A percentile compares a stretch with the other conserved stretches of the same genome.
These are phyloP conservation scores for Wickerhamomyces strasburgensis DNA, from an alignment of 805 yeast species.

Conservation along the genomic window DNA sequence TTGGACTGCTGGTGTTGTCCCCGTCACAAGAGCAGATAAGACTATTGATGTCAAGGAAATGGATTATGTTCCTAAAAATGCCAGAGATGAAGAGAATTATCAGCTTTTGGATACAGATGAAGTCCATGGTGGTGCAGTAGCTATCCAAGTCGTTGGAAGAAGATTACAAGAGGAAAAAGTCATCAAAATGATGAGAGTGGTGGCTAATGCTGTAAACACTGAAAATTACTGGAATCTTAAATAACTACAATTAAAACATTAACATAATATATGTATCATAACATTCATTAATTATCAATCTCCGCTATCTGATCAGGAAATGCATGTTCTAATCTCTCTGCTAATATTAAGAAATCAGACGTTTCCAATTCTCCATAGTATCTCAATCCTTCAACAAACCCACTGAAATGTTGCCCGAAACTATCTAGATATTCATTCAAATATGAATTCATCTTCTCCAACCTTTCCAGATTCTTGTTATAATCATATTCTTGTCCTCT, in stretches of 20 bases:
- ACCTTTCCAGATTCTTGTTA: constrained; percentile 34
- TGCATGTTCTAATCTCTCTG: constrained; percentile 36
- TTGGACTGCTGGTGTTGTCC: constrained; percentile 52
- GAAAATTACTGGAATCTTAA: constrained; percentile 3
- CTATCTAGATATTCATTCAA: constrained; percentile 39
- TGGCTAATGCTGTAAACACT: constrained; percentile 1
- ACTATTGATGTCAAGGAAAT: constrained; percentile 33
- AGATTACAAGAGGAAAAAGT: constrained; percentile 60
- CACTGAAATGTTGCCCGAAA: constrained; percentile 40
- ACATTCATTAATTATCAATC: background rate
- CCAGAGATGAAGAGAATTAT: constrained; percentile 40
- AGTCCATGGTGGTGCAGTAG: constrained; percentile 56
- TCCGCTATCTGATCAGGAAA: constrained; percentile 17
- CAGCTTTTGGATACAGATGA: constrained; percentile 45
- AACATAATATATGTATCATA: background rate
- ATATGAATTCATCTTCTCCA: constrained; percentile 36
- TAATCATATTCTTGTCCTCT: constrained; percentile 35
- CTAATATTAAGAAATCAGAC: constrained; percentile 37
- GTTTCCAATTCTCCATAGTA: constrained; percentile 48
- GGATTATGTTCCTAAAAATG: constrained; percentile 28
- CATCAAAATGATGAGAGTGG: constrained; percentile 22
- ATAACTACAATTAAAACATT: background rate
- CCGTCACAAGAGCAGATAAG: constrained; percentile 52
- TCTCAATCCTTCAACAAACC: constrained; percentile 40
- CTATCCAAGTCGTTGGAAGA: constrained; percentile 60